Conservation (phyloP, 805 yeast species). For the Starmerella sp. region DNA sequence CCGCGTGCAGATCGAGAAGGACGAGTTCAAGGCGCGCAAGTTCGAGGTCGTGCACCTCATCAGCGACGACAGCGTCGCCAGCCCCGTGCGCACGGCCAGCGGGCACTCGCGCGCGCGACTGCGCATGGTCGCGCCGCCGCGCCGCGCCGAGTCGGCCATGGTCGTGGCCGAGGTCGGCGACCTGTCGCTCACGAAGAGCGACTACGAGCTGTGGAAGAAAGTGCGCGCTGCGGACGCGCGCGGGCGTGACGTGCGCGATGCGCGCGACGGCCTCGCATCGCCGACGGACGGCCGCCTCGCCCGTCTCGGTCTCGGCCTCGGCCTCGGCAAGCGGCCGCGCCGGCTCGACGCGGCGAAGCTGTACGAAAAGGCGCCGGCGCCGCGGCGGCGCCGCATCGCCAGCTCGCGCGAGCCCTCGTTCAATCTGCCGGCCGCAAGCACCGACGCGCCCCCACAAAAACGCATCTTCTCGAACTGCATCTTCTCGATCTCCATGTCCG, state of each 20-base stretch:
- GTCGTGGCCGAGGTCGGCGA: conserved; percentile 7
- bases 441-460: not conserved
- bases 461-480: conserved; percentile 3
- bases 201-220: conserved; percentile 2
- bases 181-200: conserved; percentile 7
- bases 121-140: not conserved
- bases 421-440: not conserved
- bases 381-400: not conserved
- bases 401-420: not conserved
- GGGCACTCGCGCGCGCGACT: not conserved
- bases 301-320: not conserved
- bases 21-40: not conserved
- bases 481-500: conserved; percentile 6
- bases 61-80: not conserved
- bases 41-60: not conserved
- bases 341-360: not conserved
- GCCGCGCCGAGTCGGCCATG: not conserved
- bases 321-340: not conserved
- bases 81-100: not conserved
- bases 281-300: not conserved
- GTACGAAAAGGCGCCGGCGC: not conserved
- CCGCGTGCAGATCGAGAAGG: conserved; percentile 5
- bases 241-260: not conserved
- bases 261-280: not conserved
- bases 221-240: not conserved